Evolutionary conservation across 768 basidiomycete genomes (phyloP).

Genomic region (Phylloporus scabripes): DNA sequence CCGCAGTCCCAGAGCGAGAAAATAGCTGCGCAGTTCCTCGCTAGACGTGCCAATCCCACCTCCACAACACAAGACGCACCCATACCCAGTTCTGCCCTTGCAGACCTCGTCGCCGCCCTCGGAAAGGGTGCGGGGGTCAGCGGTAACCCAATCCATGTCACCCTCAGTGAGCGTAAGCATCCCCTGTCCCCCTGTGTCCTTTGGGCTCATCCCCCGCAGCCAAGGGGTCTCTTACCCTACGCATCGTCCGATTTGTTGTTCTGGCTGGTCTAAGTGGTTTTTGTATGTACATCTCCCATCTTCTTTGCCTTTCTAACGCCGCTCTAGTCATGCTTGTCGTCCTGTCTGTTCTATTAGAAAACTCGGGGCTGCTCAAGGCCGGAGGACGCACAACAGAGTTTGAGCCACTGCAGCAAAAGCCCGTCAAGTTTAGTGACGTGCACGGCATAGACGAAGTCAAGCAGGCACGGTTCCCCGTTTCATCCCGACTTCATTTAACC

Average conservation of each 20-base stretch:
- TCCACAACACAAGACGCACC: slow-evolving; percentile 7
- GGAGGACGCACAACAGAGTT: slow-evolving; percentile 79
- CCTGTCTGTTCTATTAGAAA: slow-evolving; percentile 86
- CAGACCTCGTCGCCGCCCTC: slow-evolving; percentile 39
- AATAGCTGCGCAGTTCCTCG: slow-evolving; percentile 39
- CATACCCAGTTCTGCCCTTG: slow-evolving; percentile 32
- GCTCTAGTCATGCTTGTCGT: slow-evolving; percentile 72
- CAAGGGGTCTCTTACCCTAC: slow-evolving; percentile 61
- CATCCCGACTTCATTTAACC: not conserved
- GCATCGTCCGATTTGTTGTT: slow-evolving; percentile 58
- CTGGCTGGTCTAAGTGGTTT: slow-evolving; percentile 54
- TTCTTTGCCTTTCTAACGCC: slow-evolving; percentile 3
- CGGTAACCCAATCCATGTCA: slow-evolving; percentile 68
- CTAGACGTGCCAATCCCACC: slow-evolving; percentile 18
- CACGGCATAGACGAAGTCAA: slow-evolving; percentile 98
- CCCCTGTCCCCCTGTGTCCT: not conserved
- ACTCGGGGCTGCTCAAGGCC: slow-evolving; percentile 87
- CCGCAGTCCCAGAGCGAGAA: slow-evolving; percentile 35
- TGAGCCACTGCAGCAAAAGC: slow-evolving; percentile 72
- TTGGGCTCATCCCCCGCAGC: slow-evolving; percentile 36
- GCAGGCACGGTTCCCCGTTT: slow-evolving; percentile 46
- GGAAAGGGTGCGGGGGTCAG: slow-evolving; percentile 40
- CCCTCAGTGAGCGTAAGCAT: slow-evolving; percentile 73
- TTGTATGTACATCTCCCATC: slow-evolving; percentile 42
- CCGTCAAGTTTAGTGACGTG: slow-evolving; percentile 90